Evolutionary conservation across 2,329 filamentous ascomycete species (phyloP).

Genomic region (Trichoderma simmonsii): DNA sequence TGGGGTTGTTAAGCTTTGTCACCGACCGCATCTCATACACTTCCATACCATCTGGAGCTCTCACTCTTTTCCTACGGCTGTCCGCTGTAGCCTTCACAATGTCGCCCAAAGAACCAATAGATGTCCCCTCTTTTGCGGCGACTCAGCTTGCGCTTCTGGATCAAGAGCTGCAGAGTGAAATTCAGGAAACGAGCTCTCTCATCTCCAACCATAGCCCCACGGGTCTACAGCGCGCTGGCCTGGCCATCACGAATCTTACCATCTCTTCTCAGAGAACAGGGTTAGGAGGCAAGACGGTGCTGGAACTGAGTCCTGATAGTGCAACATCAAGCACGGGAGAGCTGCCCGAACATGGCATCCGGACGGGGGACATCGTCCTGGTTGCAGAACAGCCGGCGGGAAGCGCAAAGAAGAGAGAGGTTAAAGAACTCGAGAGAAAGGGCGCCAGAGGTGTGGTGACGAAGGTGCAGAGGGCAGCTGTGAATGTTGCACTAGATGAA

Average conservation of each 20-base stretch:
- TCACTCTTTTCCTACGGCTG: background rate
- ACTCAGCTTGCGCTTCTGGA: slow-evolving; percentile 69
- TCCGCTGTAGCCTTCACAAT: slow-evolving; percentile 26
- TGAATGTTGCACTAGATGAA: slow-evolving; percentile 69
- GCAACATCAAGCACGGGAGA: slow-evolving; percentile 56
- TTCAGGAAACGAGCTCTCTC: slow-evolving; percentile 65
- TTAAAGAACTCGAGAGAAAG: slow-evolving; percentile 65
- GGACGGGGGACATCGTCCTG: slow-evolving; percentile 74
- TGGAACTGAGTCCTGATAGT: slow-evolving; percentile 75
- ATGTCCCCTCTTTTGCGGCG: slow-evolving; percentile 66
- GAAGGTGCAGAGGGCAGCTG: slow-evolving; percentile 53
- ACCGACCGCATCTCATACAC: background rate
- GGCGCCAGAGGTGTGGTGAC: slow-evolving; percentile 70
- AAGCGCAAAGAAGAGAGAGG: slow-evolving; percentile 68
- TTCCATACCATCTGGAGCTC: background rate
- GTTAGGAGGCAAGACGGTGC: slow-evolving; percentile 82
- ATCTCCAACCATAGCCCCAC: slow-evolving; percentile 66
- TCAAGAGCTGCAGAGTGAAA: slow-evolving; percentile 68
- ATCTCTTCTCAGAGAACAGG: slow-evolving; percentile 79
- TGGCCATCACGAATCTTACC: slow-evolving; percentile 73
- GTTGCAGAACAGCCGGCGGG: slow-evolving; percentile 73
- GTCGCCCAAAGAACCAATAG: slow-evolving; percentile 44
- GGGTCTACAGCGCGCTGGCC: slow-evolving; percentile 70
- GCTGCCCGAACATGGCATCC: slow-evolving; percentile 71
- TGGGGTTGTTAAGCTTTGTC: slow-evolving; percentile 2